Base-by-base conservation (phyloP, 1,139 yeast genomes). In the Suhomyces kunorum region DNA sequence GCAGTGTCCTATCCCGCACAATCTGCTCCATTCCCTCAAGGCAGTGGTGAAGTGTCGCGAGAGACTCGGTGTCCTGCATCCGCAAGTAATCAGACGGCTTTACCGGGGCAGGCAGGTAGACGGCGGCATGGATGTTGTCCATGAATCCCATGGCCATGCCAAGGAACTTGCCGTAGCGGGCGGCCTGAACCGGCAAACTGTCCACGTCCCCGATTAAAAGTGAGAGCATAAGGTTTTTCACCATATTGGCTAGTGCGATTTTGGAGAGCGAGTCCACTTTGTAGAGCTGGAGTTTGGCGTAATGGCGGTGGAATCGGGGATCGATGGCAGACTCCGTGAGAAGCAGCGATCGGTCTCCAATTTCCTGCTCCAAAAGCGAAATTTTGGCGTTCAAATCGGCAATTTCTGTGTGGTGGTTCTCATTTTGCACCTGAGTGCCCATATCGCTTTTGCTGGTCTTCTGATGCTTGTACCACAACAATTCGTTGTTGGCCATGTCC, bases 161-260 rank as follows among this genome's bases (percentile, higher is more conserved):
- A 24, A 64, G 46, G 40, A 56, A 61, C 23, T 50, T 53, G n/a
- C 66, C 63, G 26, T 60, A 54, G 36, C 56, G 56, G 25, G 54
- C 51, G 9, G 61, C 46, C 38, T 56, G 59, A 8, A 34, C 34
- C 9, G 68, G 66, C 11, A 67, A 47, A 14, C 58, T 53, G 38
- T 54, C 58, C 34, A 54, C 59, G 42, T 59, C 64, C 17, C 61
- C 54, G 4, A 67, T 55, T 33, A 68, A 49, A 20, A 67, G 48
- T 28, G 67, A 61, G 12, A 68, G 57, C 61, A 67, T 59, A 12
- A 67, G 43, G 45, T 63, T 63, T 37, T 67, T 67, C 42, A 68
- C 48, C 26, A 62, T 36, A 40, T 62, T 64, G 27, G 59, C 50
- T 49, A 63, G 48, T 44, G 65, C 65, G 8, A 49, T 48, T 36